Evolutionary conservation across 192 early-diverging fungal species (phyloP).

Genomic region (Entomortierella chlamydospora): DNA sequence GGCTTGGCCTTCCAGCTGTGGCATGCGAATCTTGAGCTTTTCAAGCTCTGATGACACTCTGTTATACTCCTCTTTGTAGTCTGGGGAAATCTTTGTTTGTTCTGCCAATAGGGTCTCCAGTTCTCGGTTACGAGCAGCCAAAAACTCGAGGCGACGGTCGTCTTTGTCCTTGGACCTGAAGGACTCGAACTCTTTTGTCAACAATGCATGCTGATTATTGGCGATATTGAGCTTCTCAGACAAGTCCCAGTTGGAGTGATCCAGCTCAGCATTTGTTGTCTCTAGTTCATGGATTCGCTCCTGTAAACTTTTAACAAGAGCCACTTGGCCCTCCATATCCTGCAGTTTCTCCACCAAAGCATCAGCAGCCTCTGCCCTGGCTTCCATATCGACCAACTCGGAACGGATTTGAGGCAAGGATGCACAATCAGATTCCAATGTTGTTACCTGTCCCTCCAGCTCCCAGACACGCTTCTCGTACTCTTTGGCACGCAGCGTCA

Average conservation of each 20-base stretch:
- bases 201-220: constrained; percentile 46
- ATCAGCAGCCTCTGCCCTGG: constrained; percentile 37
- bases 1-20: constrained; percentile 45
- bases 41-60: constrained; percentile 30
- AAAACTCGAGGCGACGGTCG: constrained; percentile 38
- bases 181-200: constrained; percentile 45
- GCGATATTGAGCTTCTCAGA: constrained; percentile 50
- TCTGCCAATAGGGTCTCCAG: constrained; percentile 30
- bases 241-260: constrained; percentile 51
- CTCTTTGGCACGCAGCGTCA: constrained; percentile 47
- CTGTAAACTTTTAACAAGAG: constrained; percentile 39
- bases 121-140: constrained; percentile 36
- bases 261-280: constrained; percentile 50
- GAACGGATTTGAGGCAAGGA: constrained; percentile 29
- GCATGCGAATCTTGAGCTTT: constrained; percentile 43
- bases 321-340: constrained; percentile 46
- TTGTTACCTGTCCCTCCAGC: constrained; percentile 32
- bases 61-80: constrained; percentile 46
- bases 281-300: constrained; percentile 49
- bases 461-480: constrained; percentile 56
- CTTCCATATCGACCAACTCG: constrained; percentile 44
- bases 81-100: constrained; percentile 35
- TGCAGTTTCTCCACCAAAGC: constrained; percentile 40
- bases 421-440: constrained; percentile 33
- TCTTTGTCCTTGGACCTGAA: constrained; percentile 52